Evolutionary conservation across 768 basidiomycete species (phyloP), one percentile per base, ranked within the genome.

Genomic region (Trametes meyenii): DNA sequence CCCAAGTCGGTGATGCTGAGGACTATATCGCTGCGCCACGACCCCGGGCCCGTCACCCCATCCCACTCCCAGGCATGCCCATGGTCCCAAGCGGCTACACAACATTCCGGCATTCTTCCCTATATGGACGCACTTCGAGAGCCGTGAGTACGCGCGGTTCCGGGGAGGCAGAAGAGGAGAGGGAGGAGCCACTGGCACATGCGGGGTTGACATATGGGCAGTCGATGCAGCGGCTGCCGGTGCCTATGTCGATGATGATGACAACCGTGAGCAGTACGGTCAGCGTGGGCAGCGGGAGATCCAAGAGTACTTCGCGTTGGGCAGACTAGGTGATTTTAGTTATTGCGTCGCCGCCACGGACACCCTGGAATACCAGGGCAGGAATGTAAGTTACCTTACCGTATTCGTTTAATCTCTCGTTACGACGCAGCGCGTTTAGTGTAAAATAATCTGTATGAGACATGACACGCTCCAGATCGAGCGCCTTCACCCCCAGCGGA

Each of bases 181-280:
- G 42, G 5, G 62, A 53, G 58, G n/a, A 29, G 13, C 14, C 19
- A n/a, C n/a, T n/a, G n/a, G n/a, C n/a, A 44, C 62, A 64, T 38
- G 62, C 62, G 7, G 62, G 62, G 23, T 33, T 64, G 36, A 49
- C 29, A 42, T 54, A 64, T 24, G 62, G 62, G 38, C 52, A 64
- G 49, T 55, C 58, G 39, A 48, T 64, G 58, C 58, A 60, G 54
- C 52, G 58, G 43, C 48, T 64, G 19, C 62, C 62, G 4, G 50
- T 64, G 53, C 58, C 58, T 11, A 60, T 63, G 56, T 54, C 56
- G 26, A 49, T 55, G 44, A 55, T 60, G 62, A 52, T 64, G 48
- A 64, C 58, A 16, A 64, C 62, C 0, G 62, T 64, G 48, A 64
- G 58, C 42, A 64, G 62, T 49, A 64, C 62, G 16, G 62, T 64